Evolutionary conservation across 805 yeast genomes (phyloP), one percentile per base, ranked within the genome.

Genomic region (Starmerella lactis-condensi): DNA sequence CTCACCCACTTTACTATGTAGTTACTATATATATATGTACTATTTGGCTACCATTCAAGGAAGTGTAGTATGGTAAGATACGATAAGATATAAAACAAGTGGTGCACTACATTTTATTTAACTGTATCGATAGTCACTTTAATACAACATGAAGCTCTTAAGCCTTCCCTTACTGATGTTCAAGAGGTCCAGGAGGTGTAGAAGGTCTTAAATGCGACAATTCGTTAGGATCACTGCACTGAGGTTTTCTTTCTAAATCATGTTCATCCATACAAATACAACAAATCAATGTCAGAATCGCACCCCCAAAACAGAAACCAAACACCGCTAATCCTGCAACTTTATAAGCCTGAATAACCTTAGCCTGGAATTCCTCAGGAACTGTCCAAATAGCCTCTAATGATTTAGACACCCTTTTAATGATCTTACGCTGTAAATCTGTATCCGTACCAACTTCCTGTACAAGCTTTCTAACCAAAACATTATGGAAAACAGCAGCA

Each of bases 401-500:
- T 21, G 65, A 66, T 26, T 62, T 59, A 24, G 65, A 51, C 0
- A 75, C 74, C 21, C 52, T 53, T 2, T 42, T 29, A 26, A 58
- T 54, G 23, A 54, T 24, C 24, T 34, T 22, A n/a, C 17, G 58
- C 48, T 51, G 73, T 16, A 33, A 24, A 58, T 11, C 55, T 10
- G 42, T 34, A 19, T 31, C 37, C 56, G 29, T 54, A 46, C 44
- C 39, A 8, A 57, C 46, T 2, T 38, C 34, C 7, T 23, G 37
- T 7, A 27, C 39, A 22, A 66, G 49, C 19, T 47, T 36, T 11
- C 35, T 20, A 8, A 42, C 39, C 32, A 74, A 56, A 7, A 58
- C 47, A 30, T 58, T 58, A 45, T 69, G 75, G 56, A 75, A 75
- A 17, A 74, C 57, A 3, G 81, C 72, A 14, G 75, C 64, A 0